These are phyloP conservation scores for Saturnispora kantuleensis DNA, from an alignment of 805 yeast species.

Conservation along the genomic window DNA sequence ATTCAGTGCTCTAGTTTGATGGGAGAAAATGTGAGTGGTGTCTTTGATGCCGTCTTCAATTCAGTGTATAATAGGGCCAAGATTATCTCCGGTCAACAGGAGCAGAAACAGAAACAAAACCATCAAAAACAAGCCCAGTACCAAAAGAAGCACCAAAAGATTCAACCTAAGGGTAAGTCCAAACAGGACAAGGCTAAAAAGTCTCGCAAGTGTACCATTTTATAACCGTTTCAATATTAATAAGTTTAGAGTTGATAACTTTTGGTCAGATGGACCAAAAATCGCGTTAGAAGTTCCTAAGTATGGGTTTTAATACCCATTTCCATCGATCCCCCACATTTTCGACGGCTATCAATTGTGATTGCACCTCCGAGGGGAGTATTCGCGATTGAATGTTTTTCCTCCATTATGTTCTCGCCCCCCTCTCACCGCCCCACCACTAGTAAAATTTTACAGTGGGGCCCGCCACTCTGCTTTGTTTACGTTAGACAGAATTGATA, in stretches of 20 bases:
- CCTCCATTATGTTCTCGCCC: neutral
- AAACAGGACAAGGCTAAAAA: neutral
- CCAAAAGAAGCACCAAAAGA: neutral
- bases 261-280: too few relatives aligned
- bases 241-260: too few relatives aligned
- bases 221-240: neutral
- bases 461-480: too few relatives aligned
- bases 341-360: too few relatives aligned
- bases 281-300: too few relatives aligned
- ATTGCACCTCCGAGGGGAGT: too few relatives aligned
- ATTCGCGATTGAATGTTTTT: too few relatives aligned
- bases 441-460: neutral
- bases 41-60: conserved; percentile 48
- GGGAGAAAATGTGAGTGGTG: conserved; percentile 53
- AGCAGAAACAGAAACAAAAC: neutral
- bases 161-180: neutral
- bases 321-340: too few relatives aligned
- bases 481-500: neutral
- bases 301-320: too few relatives aligned
- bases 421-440: neutral
- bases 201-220: conserved; percentile 2
- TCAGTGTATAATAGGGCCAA: conserved; percentile 18
- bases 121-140: neutral
- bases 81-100: conserved; percentile 4
- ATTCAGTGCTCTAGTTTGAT: conserved; percentile 72